Evolutionary conservation across 139 green algal species (phyloP), one percentile per base, ranked within the genome.

Genomic region (Micromonas pusilla): DNA sequence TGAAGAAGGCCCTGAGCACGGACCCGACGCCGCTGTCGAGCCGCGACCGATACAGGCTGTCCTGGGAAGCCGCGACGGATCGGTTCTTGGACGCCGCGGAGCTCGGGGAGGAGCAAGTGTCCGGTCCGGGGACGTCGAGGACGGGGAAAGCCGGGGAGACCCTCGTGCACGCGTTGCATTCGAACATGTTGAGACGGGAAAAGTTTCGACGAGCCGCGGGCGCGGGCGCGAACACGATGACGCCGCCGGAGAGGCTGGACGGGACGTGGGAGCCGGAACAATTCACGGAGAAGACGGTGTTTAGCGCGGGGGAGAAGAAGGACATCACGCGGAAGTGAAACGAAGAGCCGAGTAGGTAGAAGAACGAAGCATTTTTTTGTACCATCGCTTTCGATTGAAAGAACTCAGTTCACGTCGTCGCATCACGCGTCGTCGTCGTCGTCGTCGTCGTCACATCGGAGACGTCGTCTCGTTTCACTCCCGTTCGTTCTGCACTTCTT

Each of bases 21-120:
- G 73, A 87, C 39, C 85, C 85, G 1, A 53, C 39, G 77, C 93
- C 94, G 52, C 89, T 99, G 67, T 82, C 68, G 0, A 19, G 76
- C 0, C 80, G 93, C 23, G 86, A 98, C 73, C 85, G 89, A 79
- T 82, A 90, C 75, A 70, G 79, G 31, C 87, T 99, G 32, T 96
- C 93, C 1, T 98, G 94, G 94, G 93, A 97, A 87, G 93, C 91
- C 2, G 94, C 94, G 38, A 98, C 94, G 0, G 88, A 97, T 77
- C 87, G 94, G 52, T 97, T 98, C 84, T 81, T 98, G 70, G 84
- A 95, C 65, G 87, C 90, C 0, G 90, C 89, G 0, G 91, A 93
- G 81, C 77, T 95, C 39, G 78, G 70, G 52, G n/a, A 30, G 33
- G 64, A 75, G 65, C 34, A 72, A 3, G 30, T 36, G 36, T 31